Conservation (phyloP, 352 stramenopile genomes). For the Globisporangium irregulare region DNA sequence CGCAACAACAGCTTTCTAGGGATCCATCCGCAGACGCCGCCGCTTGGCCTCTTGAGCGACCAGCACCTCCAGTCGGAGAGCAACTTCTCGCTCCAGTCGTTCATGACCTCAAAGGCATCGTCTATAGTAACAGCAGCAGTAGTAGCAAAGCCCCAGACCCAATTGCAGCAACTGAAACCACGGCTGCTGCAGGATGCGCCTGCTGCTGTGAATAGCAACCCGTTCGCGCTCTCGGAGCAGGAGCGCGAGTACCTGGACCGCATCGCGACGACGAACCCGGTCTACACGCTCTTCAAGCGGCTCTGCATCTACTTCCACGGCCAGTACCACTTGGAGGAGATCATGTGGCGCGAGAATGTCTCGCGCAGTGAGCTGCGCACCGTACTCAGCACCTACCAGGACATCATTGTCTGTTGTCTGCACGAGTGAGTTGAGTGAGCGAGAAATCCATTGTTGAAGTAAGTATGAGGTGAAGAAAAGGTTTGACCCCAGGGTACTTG, state of each 20-base stretch:
- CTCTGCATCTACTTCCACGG: slow-evolving; percentile 86
- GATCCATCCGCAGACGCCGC: not conserved
- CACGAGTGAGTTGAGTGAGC: slow-evolving; percentile 42
- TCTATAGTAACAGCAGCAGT: not conserved
- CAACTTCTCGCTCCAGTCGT: slow-evolving; percentile 11
- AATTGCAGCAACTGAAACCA: not conserved
- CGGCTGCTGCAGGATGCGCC: not conserved
- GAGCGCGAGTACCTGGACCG: slow-evolving; percentile 77
- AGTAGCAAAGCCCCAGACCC: not conserved
- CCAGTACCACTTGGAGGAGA: slow-evolving; percentile 85
- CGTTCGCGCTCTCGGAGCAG: slow-evolving; percentile 50
- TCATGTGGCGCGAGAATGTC: slow-evolving; percentile 88
- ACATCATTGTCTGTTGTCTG: slow-evolving; percentile 80
- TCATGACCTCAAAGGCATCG: slow-evolving; percentile 3
- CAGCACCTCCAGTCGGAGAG: slow-evolving; percentile 1
- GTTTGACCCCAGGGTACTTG: slow-evolving; percentile 10
- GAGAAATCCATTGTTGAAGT: no score
- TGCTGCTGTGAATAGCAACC: slow-evolving; percentile 22
- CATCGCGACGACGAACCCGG: slow-evolving; percentile 75
- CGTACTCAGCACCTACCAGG: slow-evolving; percentile 81
- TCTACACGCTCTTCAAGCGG: slow-evolving; percentile 79
- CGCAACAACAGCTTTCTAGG: slow-evolving; percentile 10
- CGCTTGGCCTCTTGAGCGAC: not conserved
- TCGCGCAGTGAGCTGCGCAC: slow-evolving; percentile 75
- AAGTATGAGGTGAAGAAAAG: not conserved